These are phyloP conservation scores for Colletotrichum sp. DNA, from an alignment of 2,329 filamentous ascomycete genomes.

Conservation along the genomic window DNA sequence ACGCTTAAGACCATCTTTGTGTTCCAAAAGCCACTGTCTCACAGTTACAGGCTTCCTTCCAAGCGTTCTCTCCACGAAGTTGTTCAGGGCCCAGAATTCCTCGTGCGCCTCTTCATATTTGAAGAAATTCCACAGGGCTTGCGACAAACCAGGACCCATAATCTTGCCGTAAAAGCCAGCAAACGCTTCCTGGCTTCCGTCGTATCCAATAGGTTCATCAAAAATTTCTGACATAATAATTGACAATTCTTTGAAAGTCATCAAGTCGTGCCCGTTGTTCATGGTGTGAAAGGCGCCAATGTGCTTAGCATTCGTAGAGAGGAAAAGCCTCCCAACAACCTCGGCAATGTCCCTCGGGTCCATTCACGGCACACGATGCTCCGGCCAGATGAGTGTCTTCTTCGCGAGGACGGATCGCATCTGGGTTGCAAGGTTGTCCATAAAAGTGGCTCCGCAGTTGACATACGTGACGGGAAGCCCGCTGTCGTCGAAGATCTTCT, in stretches of 20 bases:
- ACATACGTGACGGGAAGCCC: not conserved
- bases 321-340: not conserved
- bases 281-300: not conserved
- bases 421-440: not conserved
- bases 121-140: not conserved
- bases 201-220: not conserved
- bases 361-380: not conserved
- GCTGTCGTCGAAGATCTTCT: not conserved
- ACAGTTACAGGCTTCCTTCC: not conserved
- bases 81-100: not conserved
- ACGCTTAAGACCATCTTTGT: not conserved
- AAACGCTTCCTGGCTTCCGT: not conserved
- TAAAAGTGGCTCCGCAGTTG: not conserved
- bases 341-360: not conserved
- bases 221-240: not conserved
- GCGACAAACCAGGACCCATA: not conserved
- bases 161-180: not conserved
- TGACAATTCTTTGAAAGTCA: not conserved
- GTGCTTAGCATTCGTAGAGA: not conserved
- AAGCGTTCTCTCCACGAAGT: not conserved
- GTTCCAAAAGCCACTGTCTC: not conserved
- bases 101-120: not conserved
- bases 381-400: not conserved
- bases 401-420: not conserved
- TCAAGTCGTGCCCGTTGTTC: not conserved